A percentile compares a stretch with the other conserved stretches of the same genome.
phyloP scores from a whole-genome alignment of 2,329 filamentous ascomycete species.

The Hawksworthiomyces lignivorus region DNA sequence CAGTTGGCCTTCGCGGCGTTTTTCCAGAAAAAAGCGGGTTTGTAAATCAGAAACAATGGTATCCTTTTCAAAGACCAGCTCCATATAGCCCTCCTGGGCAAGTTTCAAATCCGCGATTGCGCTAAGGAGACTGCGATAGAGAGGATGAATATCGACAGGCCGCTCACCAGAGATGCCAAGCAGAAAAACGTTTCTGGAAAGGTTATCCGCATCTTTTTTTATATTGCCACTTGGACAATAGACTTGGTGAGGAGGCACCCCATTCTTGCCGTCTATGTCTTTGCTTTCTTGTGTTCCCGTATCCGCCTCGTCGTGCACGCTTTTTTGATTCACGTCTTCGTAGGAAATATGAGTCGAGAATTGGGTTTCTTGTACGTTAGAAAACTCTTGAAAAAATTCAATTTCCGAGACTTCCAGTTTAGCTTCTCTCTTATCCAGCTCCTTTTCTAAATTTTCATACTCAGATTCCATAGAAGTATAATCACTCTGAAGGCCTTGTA shows the following conservation, averaged over 20 bases:
- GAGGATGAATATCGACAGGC: slow-evolving; percentile 34
- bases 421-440: slow-evolving; percentile 1
- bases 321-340: no score
- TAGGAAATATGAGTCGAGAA: no score
- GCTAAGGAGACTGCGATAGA: slow-evolving; percentile 36
- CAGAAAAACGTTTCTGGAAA: no score
- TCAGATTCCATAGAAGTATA: slow-evolving; percentile 23
- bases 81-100: slow-evolving; percentile 38
- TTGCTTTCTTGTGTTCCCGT: no score
- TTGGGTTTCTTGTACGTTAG: neutral
- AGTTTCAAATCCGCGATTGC: slow-evolving; percentile 38
- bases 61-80: slow-evolving; percentile 33
- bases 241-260: no score
- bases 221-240: no score
- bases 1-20: slow-evolving; percentile 6
- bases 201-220: no score
- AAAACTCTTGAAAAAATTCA: slow-evolving; percentile 27
- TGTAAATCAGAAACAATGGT: slow-evolving; percentile 31
- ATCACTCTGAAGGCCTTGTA: neutral
- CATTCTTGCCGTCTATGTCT: no score
- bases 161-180: slow-evolving; percentile 21
- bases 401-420: slow-evolving; percentile 10
- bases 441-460: slow-evolving; percentile 25
- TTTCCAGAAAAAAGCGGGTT: slow-evolving; percentile 5
- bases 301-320: no score